Base-by-base conservation (phyloP, 345 rosid species). In the Populus davidiana region DNA sequence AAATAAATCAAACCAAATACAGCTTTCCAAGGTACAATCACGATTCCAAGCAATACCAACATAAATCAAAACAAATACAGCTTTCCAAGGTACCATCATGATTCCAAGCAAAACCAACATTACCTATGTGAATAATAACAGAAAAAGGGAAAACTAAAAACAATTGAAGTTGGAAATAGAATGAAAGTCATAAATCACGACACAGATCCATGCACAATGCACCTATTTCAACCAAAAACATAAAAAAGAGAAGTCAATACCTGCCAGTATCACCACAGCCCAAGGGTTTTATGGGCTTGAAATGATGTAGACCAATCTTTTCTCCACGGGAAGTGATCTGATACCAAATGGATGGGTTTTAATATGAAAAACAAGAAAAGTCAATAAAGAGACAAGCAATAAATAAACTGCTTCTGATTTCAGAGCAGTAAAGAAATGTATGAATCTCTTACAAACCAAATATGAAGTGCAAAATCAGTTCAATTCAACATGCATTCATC, bases 201-300 rank as follows among this genome's bases (percentile, higher is more conserved):
- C 59, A 52, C 59, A 6, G n/a, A 59, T 61, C 39, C 21, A 62
- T 18, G 44, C 27, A 25, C 20, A 31, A 23, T 2, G 52, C 52
- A 67, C 71, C 78, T 66, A 67, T n/a, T 50, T 65, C 71, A 35
- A 8, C 67, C 63, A 72, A 54, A 56, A 3, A 72, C 21, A 4
- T 25, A 20, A 43, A 5, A 67, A 14, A 5, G 36, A 69, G 6
- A 17, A 52, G 21, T 36, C 29, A 27, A 67, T 88, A 96, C 99
- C 99, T 93, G 85, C 99, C 98, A 75, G 99, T 92, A 84, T 96
- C 99, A 76, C 99, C 99, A 56, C 94, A 91, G 18, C 99, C 99
- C 80, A 96, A 79, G 5, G 99, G 99, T 86, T 86, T 96, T 80
- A 93, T 82, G 56, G 99, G 99, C 86, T 89, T 92, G 84, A 96